Evolutionary conservation across 257 asterid genomes (phyloP).

Genomic region (Jaltomata sinuosa): DNA sequence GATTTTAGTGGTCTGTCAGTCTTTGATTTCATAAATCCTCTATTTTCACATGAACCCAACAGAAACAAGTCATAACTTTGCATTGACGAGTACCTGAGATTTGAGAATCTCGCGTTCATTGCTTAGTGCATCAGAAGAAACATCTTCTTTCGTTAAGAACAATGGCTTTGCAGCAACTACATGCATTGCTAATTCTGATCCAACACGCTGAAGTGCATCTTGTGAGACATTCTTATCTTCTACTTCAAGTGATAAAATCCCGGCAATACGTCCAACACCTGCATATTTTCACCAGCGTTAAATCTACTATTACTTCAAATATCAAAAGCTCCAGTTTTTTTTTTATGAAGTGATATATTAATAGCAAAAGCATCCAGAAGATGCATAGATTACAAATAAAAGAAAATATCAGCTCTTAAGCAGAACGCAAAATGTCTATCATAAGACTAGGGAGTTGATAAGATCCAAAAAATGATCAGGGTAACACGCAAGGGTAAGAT

Average conservation of each 20-base stretch:
- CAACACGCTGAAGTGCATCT: constrained; percentile 71
- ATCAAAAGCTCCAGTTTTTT: neutral
- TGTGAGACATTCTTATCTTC: constrained; percentile 56
- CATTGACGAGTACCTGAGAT: constrained; percentile 62
- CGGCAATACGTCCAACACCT: constrained; percentile 94
- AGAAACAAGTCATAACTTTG: neutral
- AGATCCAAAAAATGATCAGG: neutral
- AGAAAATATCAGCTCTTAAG: neutral
- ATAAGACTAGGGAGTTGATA: neutral
- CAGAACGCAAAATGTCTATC: neutral
- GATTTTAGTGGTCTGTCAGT: neutral
- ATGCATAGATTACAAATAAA: neutral
- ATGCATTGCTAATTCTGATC: constrained; percentile 96
- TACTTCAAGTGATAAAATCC: constrained; percentile 79
- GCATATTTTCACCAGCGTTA: constrained; percentile 1
- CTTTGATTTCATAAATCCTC: neutral
- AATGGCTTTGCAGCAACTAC: constrained; percentile 88
- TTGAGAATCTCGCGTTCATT: constrained; percentile 81
- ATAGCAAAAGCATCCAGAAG: neutral
- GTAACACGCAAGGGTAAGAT: neutral
- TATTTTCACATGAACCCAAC: neutral
- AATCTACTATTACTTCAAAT: neutral
- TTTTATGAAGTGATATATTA: neutral
- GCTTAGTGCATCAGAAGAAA: constrained; percentile 61
- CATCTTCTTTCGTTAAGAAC: constrained; percentile 74